Evolutionary conservation across 805 yeast species (phyloP).

Genomic region (Teunomyces tritomae): DNA sequence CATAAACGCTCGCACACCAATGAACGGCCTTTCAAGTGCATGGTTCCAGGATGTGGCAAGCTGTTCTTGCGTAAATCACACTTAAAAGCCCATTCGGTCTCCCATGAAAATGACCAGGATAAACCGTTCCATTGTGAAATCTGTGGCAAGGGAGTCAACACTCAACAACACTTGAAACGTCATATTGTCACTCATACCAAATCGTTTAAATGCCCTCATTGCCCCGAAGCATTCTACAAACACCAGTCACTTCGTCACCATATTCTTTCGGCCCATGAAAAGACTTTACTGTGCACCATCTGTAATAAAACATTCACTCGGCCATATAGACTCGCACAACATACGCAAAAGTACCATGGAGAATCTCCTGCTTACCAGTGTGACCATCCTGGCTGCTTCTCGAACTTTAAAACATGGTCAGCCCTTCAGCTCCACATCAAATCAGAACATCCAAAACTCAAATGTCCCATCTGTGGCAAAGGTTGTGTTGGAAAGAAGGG

Average conservation of each 20-base stretch:
- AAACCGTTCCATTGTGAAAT: conserved; percentile 71
- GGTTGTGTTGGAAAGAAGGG: conserved; percentile 73
- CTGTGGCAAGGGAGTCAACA: conserved; percentile 81
- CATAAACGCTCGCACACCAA: conserved; percentile 77
- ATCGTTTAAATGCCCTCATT: conserved; percentile 64
- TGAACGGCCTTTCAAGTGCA: conserved; percentile 74
- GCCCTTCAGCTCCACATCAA: conserved; percentile 70
- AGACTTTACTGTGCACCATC: conserved; percentile 50
- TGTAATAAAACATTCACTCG: conserved; percentile 67
- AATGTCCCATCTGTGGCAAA: conserved; percentile 64
- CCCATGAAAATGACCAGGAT: conserved; percentile 51
- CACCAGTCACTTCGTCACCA: conserved; percentile 78
- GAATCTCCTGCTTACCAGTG: conserved; percentile 56
- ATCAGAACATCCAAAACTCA: conserved; percentile 67
- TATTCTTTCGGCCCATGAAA: conserved; percentile 57
- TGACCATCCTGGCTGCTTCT: conserved; percentile 58
- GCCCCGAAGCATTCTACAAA: conserved; percentile 67
- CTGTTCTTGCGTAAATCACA: conserved; percentile 77
- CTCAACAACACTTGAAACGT: conserved; percentile 75
- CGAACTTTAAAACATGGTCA: conserved; percentile 67
- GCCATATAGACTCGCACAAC: conserved; percentile 65
- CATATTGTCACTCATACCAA: conserved; percentile 79
- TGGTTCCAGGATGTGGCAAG: conserved; percentile 52
- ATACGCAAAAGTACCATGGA: conserved; percentile 64
- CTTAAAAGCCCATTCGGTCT: conserved; percentile 67